Evolutionary conservation across 1,284 basidiomycete species (phyloP).

Genomic region (Sanghuangporus baumii): DNA sequence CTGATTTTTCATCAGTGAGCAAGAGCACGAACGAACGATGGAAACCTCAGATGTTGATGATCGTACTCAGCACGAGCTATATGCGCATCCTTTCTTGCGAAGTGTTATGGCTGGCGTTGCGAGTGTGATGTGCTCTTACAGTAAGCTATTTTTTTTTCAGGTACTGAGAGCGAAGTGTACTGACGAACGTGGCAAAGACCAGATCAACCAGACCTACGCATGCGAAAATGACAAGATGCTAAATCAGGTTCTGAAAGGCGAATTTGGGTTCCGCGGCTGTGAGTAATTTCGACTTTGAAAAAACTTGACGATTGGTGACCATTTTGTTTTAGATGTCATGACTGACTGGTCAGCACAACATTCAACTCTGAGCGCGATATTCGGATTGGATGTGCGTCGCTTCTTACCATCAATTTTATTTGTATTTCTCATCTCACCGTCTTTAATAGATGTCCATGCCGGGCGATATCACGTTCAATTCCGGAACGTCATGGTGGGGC

Average conservation of each 20-base stretch:
- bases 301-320: not conserved
- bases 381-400: conserved; percentile 58
- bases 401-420: not conserved
- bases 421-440: not conserved
- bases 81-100: conserved; percentile 66
- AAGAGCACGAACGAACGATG: conserved; percentile 54
- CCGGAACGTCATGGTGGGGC: conserved; percentile 52
- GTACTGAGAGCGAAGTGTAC: not conserved
- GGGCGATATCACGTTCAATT: conserved; percentile 37
- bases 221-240: conserved; percentile 74
- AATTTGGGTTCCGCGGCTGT: conserved; percentile 79
- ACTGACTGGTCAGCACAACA: conserved; percentile 63
- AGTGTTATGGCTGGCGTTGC: conserved; percentile 74
- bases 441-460: conserved; percentile 40
- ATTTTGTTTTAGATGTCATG: conserved; percentile 39
- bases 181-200: conserved; percentile 30
- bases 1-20: conserved; percentile 43
- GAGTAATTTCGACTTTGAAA: not conserved
- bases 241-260: conserved; percentile 75
- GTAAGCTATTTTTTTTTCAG: conserved; percentile 25
- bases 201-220: conserved; percentile 73
- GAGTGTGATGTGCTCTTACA: conserved; percentile 75
- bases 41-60: conserved; percentile 70
- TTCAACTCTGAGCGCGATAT: conserved; percentile 53
- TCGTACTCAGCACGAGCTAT: conserved; percentile 70